Percentiles rank a stretch among this genome's conserved stretches.
Evolutionary conservation across 2,329 filamentous ascomycete species (phyloP).

Genomic region (Dactylellina leptospora): DNA sequence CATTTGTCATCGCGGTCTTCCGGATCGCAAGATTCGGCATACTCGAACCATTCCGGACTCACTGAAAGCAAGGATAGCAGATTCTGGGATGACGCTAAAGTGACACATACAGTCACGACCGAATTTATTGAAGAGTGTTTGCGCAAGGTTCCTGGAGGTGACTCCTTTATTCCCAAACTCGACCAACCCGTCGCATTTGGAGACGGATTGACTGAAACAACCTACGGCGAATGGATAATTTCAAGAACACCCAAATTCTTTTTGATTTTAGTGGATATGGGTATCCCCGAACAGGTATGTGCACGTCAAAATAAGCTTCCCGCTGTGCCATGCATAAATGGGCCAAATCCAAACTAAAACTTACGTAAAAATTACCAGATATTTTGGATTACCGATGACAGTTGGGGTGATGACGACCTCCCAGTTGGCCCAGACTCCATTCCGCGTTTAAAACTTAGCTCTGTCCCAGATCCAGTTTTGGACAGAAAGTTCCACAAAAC

Average conservation of each 20-base stretch:
- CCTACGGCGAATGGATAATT: conserved; percentile 81
- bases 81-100: conserved; percentile 47
- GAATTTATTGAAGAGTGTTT: conserved; percentile 44
- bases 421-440: conserved; percentile 74
- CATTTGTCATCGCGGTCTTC: conserved; percentile 37
- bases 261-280: conserved; percentile 74
- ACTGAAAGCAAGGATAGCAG: conserved; percentile 35
- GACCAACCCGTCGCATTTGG: conserved; percentile 73
- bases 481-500: conserved; percentile 74
- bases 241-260: conserved; percentile 75
- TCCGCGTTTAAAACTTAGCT: conserved; percentile 70
- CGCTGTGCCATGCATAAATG: background rate
- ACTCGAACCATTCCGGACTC: conserved; percentile 20
- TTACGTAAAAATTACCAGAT: conserved; percentile 64
- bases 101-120: conserved; percentile 37
- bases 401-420: conserved; percentile 79
- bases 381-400: conserved; percentile 77
- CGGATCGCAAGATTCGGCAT: conserved; percentile 28
- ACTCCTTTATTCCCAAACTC: conserved; percentile 62
- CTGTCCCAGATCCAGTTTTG: conserved; percentile 69
- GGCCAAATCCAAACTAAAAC: conserved; percentile 25
- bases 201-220: conserved; percentile 74
- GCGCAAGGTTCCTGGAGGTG: conserved; percentile 19
- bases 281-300: conserved; percentile 68
- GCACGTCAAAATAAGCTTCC: conserved; percentile 23